Conservation (phyloP, 2,329 filamentous ascomycete species). For the Pestalotiopsis sp. region DNA sequence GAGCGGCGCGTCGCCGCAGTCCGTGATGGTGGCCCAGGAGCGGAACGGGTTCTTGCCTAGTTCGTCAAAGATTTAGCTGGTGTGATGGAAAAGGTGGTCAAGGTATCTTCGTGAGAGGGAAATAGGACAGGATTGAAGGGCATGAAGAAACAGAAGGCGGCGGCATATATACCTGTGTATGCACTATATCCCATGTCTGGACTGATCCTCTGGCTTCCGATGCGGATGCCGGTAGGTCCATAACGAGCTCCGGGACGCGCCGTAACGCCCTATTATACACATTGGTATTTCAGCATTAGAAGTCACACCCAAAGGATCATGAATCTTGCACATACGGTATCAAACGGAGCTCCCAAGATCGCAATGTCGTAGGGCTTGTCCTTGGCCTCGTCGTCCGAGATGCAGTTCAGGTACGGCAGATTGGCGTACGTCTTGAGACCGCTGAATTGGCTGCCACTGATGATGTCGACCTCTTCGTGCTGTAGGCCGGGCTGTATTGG, state of each 20-base stretch:
- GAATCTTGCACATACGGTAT: conserved; percentile 36
- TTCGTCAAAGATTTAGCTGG: neutral
- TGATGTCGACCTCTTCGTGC: conserved; percentile 40
- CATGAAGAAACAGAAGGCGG: neutral
- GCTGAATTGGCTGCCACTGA: conserved; percentile 43
- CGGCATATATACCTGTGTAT: conserved; percentile 44
- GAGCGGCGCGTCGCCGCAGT: conserved; percentile 79
- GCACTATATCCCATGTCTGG: conserved; percentile 39
- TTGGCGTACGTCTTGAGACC: conserved; percentile 69
- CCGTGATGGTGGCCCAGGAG: conserved; percentile 74
- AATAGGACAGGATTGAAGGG: neutral
- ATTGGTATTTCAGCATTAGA: neutral
- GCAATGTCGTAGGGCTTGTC: conserved; percentile 58
- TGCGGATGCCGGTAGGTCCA: conserved; percentile 35
- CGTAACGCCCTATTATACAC: conserved; percentile 28
- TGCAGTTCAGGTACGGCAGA: conserved; percentile 61
- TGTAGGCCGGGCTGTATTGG: conserved; percentile 13
- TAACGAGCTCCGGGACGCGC: conserved; percentile 38
- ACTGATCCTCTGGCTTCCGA: conserved; percentile 31
- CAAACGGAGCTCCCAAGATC: conserved; percentile 52
- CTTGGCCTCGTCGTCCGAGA: conserved; percentile 52
- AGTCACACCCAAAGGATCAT: neutral
- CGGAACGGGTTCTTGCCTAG: conserved; percentile 65
- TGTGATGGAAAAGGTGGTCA: no score
- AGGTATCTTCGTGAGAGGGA: neutral